phyloP scores from a whole-genome alignment of 495 filamentous ascomycete species.

The Amphirosellinia nigrospora region DNA sequence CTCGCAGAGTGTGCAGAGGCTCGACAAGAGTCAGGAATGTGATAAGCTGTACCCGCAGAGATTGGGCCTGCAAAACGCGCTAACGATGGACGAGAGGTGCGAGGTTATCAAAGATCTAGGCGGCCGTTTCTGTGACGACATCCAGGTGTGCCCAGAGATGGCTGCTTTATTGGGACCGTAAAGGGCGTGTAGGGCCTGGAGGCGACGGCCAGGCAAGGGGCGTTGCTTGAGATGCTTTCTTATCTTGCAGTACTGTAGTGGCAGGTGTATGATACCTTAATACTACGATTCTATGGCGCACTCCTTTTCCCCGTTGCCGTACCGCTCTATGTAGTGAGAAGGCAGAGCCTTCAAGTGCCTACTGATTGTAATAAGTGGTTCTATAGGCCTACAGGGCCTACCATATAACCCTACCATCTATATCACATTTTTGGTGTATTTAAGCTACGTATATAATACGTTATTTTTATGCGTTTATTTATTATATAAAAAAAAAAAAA shows the following conservation, averaged over 20 bases:
- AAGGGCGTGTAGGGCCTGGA: conserved; percentile 22
- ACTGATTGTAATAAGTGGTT: no score
- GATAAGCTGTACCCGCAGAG: conserved; percentile 26
- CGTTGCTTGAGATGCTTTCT: conserved; percentile 21
- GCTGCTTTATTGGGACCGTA: conserved; percentile 27
- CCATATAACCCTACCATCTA: no score
- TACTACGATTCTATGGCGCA: conserved; percentile 22
- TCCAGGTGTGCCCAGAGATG: conserved; percentile 31
- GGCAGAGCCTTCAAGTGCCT: conserved; percentile 22
- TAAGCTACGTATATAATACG: no score
- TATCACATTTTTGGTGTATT: no score
- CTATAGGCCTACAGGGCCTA: no score
- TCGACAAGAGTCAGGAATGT: conserved; percentile 20
- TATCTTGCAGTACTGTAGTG: conserved; percentile 21
- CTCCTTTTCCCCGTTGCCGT: no score
- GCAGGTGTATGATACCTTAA: conserved; percentile 26
- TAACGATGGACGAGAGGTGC: conserved; percentile 32
- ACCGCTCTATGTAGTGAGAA: conserved; percentile 18
- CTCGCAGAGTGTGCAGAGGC: conserved; percentile 27
- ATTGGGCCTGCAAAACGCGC: conserved; percentile 27
- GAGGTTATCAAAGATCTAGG: conserved; percentile 30
- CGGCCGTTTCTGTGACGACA: conserved; percentile 30
- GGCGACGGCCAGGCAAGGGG: conserved; percentile 22
- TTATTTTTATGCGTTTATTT: no score
- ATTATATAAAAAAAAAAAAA: no score